Base-by-base conservation (phyloP, 306 rosid genomes). In the Quercus parvula region DNA sequence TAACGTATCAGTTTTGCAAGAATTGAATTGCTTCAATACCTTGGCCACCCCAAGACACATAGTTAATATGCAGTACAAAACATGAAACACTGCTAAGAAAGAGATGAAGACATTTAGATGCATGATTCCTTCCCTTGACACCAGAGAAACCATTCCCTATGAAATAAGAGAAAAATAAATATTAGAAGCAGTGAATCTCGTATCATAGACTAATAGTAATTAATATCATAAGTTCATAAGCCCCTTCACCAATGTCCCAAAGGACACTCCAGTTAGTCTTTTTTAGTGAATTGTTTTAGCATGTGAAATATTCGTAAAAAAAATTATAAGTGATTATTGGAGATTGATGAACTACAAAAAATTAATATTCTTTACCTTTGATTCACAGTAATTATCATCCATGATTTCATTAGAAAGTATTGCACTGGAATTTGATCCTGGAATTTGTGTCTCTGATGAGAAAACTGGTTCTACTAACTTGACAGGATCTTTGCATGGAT, bases 11-110 rank as follows among this genome's bases (percentile, higher is more conserved):
- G 11, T 57, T 57, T 57, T 57, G 63, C 63, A 57, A 56, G 61
- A 18, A 15, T 56, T 56, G 25, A 18, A 19, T 20, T 17, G 13
- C 61, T 24, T 59, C 22, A 20, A 55, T 79, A 91, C 96, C 96
- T 89, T 91, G 62, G 93, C 92, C 75, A 81, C 72, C 7, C 96
- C 96, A 74, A 91, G 88, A 64, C 78, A 80, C 91, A 91, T 91
- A 8, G 96, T 91, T 19, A 91, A 73, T 28, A 87, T 82, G 74
- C 97, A 89, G 81, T 83, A 89, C 25, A 89, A 58, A 49, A 91
- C 88, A 79, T 91, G 93, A 81, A 88, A 89, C 73, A 91, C 87
- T 7, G 94, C 94, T 88, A 89, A 58, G 56, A 89, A 72, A 0
- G 92, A 81, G 75, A 91, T 83, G 81, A 91, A 86, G 78, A 91